Percentiles rank a stretch among this genome's conserved stretches.
Conservation (phyloP, 306 rosid species). For the Vigna unguiculata region DNA sequence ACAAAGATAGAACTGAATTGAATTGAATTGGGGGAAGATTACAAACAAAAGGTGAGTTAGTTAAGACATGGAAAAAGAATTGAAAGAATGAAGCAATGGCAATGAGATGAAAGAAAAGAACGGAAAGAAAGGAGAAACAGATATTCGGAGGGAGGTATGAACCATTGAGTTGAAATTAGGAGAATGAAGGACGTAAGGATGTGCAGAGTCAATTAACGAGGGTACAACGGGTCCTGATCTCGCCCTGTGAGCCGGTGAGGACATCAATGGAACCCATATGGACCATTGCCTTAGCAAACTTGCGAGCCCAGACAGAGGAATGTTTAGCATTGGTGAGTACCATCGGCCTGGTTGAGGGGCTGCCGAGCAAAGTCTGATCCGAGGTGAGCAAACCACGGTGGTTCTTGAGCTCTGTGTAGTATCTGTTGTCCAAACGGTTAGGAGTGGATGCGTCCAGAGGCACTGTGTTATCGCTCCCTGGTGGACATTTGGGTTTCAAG, state of each 20-base stretch:
- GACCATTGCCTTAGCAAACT: slow-evolving; percentile 56
- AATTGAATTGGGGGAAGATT: background rate
- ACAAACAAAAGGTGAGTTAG: no score
- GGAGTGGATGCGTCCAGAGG: slow-evolving; percentile 48
- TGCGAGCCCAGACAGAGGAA: slow-evolving; percentile 38
- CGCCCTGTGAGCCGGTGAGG: slow-evolving; percentile 45
- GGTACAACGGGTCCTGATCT: slow-evolving; percentile 45
- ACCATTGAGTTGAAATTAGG: background rate
- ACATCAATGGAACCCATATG: slow-evolving; percentile 55
- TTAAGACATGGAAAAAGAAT: background rate
- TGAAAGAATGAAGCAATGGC: slow-evolving; percentile 29
- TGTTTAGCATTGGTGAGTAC: slow-evolving; percentile 43
- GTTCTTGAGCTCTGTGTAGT: slow-evolving; percentile 35
- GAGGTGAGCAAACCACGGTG: slow-evolving; percentile 53
- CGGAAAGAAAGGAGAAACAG: background rate
- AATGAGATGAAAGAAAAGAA: background rate
- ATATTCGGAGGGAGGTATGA: background rate
- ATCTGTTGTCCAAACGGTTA: slow-evolving; percentile 50
- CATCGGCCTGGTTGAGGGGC: slow-evolving; percentile 39
- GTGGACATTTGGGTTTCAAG: slow-evolving; percentile 49
- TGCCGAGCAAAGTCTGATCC: slow-evolving; percentile 41
- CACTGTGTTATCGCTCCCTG: background rate
- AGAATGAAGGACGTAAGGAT: background rate
- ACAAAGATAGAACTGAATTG: background rate
- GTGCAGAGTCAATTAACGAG: slow-evolving; percentile 28